Evolutionary conservation across 2,329 filamentous ascomycete species (phyloP).

Genomic region (Trichoderma gracile): DNA sequence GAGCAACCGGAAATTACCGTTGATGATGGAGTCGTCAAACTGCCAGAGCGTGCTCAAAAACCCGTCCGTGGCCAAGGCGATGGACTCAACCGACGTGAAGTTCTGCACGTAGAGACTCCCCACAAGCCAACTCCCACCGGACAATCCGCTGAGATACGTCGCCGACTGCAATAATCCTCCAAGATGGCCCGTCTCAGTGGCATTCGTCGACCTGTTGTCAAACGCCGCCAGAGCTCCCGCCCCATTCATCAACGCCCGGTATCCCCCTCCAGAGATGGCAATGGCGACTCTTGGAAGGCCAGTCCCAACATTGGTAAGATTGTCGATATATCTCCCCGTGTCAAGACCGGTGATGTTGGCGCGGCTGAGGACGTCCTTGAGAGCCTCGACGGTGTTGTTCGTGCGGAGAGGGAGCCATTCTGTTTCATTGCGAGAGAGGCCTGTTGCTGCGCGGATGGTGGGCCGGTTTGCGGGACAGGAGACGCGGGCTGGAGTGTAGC

Average conservation of each 20-base stretch:
- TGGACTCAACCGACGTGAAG: slow-evolving; percentile 63
- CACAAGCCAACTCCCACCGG: slow-evolving; percentile 74
- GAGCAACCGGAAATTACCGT: slow-evolving; percentile 31
- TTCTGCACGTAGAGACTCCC: slow-evolving; percentile 75
- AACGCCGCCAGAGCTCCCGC: slow-evolving; percentile 73
- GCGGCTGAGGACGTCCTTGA: slow-evolving; percentile 28
- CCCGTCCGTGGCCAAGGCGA: slow-evolving; percentile 34
- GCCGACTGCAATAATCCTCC: slow-evolving; percentile 73
- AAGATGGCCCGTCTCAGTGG: slow-evolving; percentile 52
- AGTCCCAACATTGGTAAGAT: slow-evolving; percentile 21
- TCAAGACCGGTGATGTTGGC: slow-evolving; percentile 29
- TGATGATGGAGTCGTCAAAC: slow-evolving; percentile 41
- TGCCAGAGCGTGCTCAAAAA: slow-evolving; percentile 39
- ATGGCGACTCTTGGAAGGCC: slow-evolving; percentile 59
- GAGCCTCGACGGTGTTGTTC: slow-evolving; percentile 28
- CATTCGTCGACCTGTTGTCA: slow-evolving; percentile 64
- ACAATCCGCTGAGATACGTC: slow-evolving; percentile 73
- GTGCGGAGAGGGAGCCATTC: slow-evolving; percentile 28
- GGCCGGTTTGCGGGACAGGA: slow-evolving; percentile 28
- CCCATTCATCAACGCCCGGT: slow-evolving; percentile 74
- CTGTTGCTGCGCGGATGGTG: slow-evolving; percentile 27
- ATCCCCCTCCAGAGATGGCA: slow-evolving; percentile 76
- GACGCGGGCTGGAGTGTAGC: slow-evolving; percentile 28
- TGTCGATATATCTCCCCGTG: slow-evolving; percentile 27
- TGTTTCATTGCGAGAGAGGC: slow-evolving; percentile 28